These are phyloP conservation scores for Hemileccinum rubropunctum DNA, from an alignment of 768 basidiomycete genomes.

Conservation along the genomic window DNA sequence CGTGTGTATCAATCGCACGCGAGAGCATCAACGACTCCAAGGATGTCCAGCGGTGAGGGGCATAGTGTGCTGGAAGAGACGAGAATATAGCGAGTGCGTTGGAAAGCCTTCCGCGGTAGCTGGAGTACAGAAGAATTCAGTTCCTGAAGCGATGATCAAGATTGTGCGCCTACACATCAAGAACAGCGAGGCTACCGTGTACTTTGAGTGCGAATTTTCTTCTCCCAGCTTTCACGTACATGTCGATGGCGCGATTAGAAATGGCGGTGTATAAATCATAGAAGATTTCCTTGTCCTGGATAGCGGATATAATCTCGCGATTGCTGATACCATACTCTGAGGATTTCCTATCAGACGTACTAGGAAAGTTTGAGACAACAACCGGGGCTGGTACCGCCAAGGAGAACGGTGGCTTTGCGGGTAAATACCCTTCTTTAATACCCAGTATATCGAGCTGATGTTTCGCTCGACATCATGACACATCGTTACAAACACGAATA, in stretches of 20 bases:
- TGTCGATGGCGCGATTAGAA: slow-evolving; percentile 81
- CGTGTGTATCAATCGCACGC: slow-evolving; percentile 67
- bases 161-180: slow-evolving; percentile 72
- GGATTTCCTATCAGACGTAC: slow-evolving; percentile 20
- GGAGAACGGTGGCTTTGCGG: slow-evolving; percentile 69
- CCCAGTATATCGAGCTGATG: slow-evolving; percentile 83
- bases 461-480: slow-evolving; percentile 3
- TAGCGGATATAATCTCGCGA: slow-evolving; percentile 55
- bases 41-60: slow-evolving; percentile 77
- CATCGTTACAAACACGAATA: not conserved
- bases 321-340: slow-evolving; percentile 48
- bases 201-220: slow-evolving; percentile 83
- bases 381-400: slow-evolving; percentile 35
- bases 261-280: slow-evolving; percentile 72
- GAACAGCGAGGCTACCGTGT: slow-evolving; percentile 81
- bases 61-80: slow-evolving; percentile 84
- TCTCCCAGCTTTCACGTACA: slow-evolving; percentile 80
- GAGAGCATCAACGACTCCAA: slow-evolving; percentile 79
- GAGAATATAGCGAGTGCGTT: slow-evolving; percentile 69
- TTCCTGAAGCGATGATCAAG: not conserved
- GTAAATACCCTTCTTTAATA: slow-evolving; percentile 68
- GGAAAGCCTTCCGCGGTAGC: slow-evolving; percentile 62
- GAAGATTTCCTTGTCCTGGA: slow-evolving; percentile 58
- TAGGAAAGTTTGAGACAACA: slow-evolving; percentile 10
- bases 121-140: slow-evolving; percentile 30